These are phyloP conservation scores for Niebla homalea DNA, from an alignment of 495 filamentous ascomycete species.

Conservation along the genomic window DNA sequence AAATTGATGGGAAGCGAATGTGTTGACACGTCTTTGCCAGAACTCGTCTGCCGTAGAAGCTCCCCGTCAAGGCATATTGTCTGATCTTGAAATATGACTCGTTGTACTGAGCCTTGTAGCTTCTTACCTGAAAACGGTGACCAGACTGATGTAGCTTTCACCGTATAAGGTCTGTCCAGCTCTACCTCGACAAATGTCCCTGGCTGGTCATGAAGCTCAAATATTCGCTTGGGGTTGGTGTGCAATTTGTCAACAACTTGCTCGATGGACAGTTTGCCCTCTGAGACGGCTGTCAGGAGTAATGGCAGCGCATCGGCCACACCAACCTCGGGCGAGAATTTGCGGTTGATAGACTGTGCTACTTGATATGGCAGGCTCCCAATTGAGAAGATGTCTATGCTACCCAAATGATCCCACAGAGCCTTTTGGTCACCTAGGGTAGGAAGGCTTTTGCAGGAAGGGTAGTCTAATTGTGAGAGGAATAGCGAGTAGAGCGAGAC, in stretches of 20 bases:
- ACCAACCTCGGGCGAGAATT: constrained; percentile 46
- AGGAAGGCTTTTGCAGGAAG: constrained; percentile 53
- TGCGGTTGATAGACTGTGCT: constrained; percentile 43
- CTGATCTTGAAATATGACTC: constrained; percentile 65
- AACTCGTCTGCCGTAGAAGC: constrained; percentile 37
- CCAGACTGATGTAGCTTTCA: constrained; percentile 44
- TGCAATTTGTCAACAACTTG: constrained; percentile 60
- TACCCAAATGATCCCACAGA: constrained; percentile 64
- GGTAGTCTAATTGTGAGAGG: constrained; percentile 61
- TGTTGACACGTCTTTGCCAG: constrained; percentile 66
- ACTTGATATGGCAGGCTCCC: constrained; percentile 75
- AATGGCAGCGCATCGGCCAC: constrained; percentile 68
- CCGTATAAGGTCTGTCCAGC: constrained; percentile 51
- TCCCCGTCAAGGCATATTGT: constrained; percentile 68
- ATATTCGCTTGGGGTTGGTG: constrained; percentile 74
- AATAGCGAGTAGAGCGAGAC: constrained; percentile 73
- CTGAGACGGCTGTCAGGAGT: constrained; percentile 63
- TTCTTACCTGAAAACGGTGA: constrained; percentile 63
- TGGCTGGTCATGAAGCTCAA: constrained; percentile 73
- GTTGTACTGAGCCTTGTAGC: constrained; percentile 60
- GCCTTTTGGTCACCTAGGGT: constrained; percentile 59
- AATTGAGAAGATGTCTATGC: constrained; percentile 74
- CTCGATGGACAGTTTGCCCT: constrained; percentile 61
- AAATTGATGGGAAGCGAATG: constrained; percentile 28
- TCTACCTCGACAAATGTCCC: constrained; percentile 66